Conservation (phyloP, 441 rosid genomes). For the Biscutella auriculata region DNA sequence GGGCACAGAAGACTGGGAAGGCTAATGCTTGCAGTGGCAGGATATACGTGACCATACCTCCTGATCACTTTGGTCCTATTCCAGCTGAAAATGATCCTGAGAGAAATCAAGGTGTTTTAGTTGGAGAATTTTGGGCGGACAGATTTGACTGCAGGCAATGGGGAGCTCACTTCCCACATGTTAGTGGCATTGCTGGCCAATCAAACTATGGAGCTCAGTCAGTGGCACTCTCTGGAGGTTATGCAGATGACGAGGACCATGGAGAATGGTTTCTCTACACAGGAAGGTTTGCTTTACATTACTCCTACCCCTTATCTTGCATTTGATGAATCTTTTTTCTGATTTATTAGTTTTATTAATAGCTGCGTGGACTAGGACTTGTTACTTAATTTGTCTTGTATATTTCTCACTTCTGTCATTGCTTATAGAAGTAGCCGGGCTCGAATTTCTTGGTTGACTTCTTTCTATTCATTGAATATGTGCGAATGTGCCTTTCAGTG, state of each 20-base stretch:
- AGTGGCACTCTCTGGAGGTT: slow-evolving; percentile 78
- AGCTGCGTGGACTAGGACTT: too few relatives aligned
- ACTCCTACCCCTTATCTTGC: not conserved
- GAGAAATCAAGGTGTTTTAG: slow-evolving; percentile 64
- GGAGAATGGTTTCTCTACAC: slow-evolving; percentile 93
- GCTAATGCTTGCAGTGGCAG: slow-evolving; percentile 78
- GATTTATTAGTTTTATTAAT: too few relatives aligned
- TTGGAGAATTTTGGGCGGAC: slow-evolving; percentile 70
- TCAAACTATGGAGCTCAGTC: slow-evolving; percentile 62
- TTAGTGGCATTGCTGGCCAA: slow-evolving; percentile 80
- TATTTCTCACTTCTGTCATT: not conserved
- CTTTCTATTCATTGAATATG: not conserved
- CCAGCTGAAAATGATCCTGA: slow-evolving; percentile 60
- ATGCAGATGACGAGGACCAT: slow-evolving; percentile 75
- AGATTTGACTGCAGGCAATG: slow-evolving; percentile 61
- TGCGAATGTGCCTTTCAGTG: slow-evolving; percentile 29
- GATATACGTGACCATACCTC: slow-evolving; percentile 55
- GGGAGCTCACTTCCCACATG: slow-evolving; percentile 77
- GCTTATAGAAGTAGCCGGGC: not conserved
- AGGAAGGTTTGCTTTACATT: slow-evolving; percentile 51
- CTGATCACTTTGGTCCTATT: slow-evolving; percentile 83
- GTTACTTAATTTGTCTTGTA: not conserved
- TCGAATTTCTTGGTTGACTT: not conserved
- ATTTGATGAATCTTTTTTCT: not conserved
- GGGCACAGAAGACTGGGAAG: slow-evolving; percentile 58